Base-by-base conservation (phyloP, 2,329 filamentous ascomycete genomes). In the Diplodia corticola region DNA sequence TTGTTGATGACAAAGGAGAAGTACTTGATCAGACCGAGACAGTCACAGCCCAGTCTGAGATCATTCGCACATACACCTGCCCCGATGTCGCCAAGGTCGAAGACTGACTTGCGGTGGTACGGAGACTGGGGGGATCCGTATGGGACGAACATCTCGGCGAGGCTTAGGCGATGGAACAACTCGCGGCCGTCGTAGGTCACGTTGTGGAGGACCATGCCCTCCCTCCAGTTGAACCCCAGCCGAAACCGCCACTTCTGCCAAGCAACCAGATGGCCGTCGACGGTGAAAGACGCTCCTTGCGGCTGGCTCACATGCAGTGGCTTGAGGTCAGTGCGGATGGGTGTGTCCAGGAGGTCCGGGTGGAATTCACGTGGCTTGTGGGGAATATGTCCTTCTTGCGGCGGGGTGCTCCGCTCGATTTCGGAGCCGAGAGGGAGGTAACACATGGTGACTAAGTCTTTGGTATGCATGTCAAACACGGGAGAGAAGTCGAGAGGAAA, bases 401-500 rank as follows among this genome's bases (percentile, higher is more conserved):
- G 84, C 12, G 74, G 74, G 1, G 73, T 72, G 1, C 71, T 72
- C 53, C 57, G 51, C 17, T 60, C 37, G 7, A 73, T 70, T 69
- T 80, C 78, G 54, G 10, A 79, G 70, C 1, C 75, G 70, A 1
- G 78, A 76, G 0, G 80, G 76, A 17, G 82, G 81, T 9, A 86
- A 78, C 40, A 79, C 79, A 68, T 83, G 81, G 60, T 86, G 79
- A 65, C 83, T 81, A 66, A 80, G 81, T 3, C 86, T 81, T 30
- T 81, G 69, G 3, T 86, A 75, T 2, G 81, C 73, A 68, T 83
- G 80, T 7, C 82, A 83, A 55, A 83, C 79, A 70, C 86, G 83
- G 7, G 83, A 81, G 53, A 79, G 81, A 24, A 87, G 77, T 64
- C 85, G 81, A 9, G 87, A 77, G 85, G 85, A 64, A 86, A 86